These are phyloP conservation scores for Fusarium austroafricanum DNA, from an alignment of 2,329 filamentous ascomycete species.

Conservation along the genomic window DNA sequence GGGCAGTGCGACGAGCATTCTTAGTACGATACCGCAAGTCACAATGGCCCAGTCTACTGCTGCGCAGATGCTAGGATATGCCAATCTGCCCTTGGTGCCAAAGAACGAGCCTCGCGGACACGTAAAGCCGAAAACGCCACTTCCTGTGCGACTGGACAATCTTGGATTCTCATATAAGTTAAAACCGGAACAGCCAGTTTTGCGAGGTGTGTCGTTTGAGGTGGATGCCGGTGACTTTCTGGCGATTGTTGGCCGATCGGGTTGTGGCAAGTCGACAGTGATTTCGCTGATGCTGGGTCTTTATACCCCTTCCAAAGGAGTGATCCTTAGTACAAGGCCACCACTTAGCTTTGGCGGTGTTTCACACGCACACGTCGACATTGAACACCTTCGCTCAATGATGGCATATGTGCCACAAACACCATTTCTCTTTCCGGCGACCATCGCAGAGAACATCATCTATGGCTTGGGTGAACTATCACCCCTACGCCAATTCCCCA, in stretches of 20 bases:
- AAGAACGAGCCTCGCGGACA: conserved; percentile 69
- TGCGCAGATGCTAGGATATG: conserved; percentile 76
- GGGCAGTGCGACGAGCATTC: conserved; percentile 74
- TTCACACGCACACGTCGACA: conserved; percentile 69
- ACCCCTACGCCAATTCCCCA: conserved; percentile 57
- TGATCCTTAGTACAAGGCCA: conserved; percentile 7
- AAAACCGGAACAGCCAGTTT: conserved; percentile 62
- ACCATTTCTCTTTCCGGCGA: conserved; percentile 81
- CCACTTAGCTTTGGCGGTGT: conserved; percentile 69
- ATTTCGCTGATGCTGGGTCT: conserved; percentile 79
- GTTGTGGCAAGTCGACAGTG: conserved; percentile 92
- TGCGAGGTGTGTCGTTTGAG: conserved; percentile 73
- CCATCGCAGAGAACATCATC: conserved; percentile 82
- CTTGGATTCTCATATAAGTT: conserved; percentile 80
- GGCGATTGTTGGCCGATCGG: conserved; percentile 85
- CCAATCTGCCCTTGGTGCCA: conserved; percentile 64
- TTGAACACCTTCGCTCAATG: conserved; percentile 67
- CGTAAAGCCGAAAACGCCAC: conserved; percentile 40
- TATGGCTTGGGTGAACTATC: conserved; percentile 76
- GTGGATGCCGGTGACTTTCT: conserved; percentile 74
- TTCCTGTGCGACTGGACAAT: conserved; percentile 62
- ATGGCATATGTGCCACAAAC: conserved; percentile 77
- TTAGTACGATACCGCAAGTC: conserved; percentile 84
- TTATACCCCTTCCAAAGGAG: conserved; percentile 60
- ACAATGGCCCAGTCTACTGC: conserved; percentile 79